Evolutionary conservation across 371 early-diverging fungal genomes (phyloP).

Genomic region (Mucor sp.): DNA sequence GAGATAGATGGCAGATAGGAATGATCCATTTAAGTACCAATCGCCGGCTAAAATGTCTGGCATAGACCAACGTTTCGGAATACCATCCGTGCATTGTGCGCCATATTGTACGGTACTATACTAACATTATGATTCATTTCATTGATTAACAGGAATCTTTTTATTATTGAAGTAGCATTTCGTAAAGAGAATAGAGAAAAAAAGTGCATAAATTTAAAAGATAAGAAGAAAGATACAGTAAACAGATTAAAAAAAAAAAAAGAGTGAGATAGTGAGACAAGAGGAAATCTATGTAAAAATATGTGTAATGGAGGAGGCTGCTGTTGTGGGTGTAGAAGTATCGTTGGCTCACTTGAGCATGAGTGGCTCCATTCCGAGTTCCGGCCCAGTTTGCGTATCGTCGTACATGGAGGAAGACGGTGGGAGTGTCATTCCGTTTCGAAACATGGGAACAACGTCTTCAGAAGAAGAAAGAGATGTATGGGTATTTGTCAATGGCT

Average conservation of each 20-base stretch:
- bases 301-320: neutral
- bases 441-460: slow-evolving; percentile 21
- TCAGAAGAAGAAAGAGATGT: slow-evolving; percentile 10
- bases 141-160: neutral
- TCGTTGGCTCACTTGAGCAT: slow-evolving; percentile 31
- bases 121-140: neutral
- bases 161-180: neutral
- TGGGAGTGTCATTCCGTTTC: slow-evolving; percentile 25
- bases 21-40: neutral
- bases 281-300: neutral
- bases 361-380: slow-evolving; percentile 31
- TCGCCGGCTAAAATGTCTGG: neutral
- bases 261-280: slow-evolving; percentile 1
- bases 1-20: neutral
- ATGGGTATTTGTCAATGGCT: slow-evolving; percentile 30
- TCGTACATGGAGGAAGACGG: slow-evolving; percentile 30
- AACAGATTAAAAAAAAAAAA: neutral
- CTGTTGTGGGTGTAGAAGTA: neutral
- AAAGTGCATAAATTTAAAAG: neutral
- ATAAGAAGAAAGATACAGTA: neutral
- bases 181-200: neutral
- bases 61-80: neutral
- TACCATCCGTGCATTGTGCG: neutral
- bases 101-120: neutral
- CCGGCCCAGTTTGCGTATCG: slow-evolving; percentile 22